phyloP scores from a whole-genome alignment of 2,329 filamentous ascomycete genomes.

The Cladophialophora immunda region DNA sequence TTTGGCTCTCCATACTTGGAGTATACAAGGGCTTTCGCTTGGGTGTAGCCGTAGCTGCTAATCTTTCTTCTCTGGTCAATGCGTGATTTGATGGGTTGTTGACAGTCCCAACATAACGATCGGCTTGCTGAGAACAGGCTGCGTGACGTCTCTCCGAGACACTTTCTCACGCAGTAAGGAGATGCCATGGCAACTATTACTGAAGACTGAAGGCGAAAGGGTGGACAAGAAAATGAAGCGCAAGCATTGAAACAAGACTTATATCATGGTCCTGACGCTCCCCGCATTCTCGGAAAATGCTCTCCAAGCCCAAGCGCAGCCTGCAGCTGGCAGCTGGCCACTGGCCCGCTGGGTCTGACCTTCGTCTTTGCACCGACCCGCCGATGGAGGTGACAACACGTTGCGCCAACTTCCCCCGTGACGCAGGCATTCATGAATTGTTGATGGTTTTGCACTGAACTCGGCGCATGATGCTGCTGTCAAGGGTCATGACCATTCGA shows the following conservation, averaged over 20 bases:
- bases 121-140: conserved; percentile 15
- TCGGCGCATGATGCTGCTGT: conserved; percentile 1
- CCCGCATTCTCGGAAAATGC: not conserved
- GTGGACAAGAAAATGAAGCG: not conserved
- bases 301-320: conserved; percentile 4
- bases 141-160: conserved; percentile 14
- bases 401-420: not conserved
- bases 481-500: not conserved
- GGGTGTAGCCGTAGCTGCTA: conserved; percentile 59
- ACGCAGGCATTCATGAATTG: not conserved
- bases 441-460: not conserved
- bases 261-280: not conserved
- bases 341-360: not conserved
- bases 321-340: not conserved
- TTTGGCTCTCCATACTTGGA: conserved; percentile 59
- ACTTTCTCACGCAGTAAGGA: not conserved
- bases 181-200: not conserved
- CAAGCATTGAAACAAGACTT: not conserved
- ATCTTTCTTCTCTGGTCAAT: conserved; percentile 47
- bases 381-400: not conserved
- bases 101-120: conserved; percentile 17
- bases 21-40: conserved; percentile 59
- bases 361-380: not conserved
- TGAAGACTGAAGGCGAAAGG: not conserved
- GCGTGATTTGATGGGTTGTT: not conserved